Conservation (phyloP, 441 rosid genomes). For the Geranium incanum region DNA sequence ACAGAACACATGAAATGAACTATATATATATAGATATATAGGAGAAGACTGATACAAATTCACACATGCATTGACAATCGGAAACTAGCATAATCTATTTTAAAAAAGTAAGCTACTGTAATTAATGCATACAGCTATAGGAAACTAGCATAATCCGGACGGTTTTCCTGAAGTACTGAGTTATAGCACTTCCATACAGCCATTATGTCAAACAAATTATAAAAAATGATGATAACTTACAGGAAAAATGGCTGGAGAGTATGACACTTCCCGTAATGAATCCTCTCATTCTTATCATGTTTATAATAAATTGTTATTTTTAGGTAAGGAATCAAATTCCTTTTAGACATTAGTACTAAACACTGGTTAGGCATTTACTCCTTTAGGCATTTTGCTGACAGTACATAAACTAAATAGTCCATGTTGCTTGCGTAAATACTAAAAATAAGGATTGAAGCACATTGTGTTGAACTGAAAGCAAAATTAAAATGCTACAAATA, state of each 20-base stretch:
- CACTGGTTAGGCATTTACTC: slow-evolving; percentile 3
- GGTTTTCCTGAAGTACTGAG: not conserved
- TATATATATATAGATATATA: slow-evolving; percentile 21
- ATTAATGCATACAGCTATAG: too few species aligned
- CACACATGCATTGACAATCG: not conserved
- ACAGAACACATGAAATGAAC: slow-evolving; percentile 38
- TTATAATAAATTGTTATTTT: not conserved
- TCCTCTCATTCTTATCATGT: not conserved
- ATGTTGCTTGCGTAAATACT: not conserved
- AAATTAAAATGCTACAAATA: not conserved
- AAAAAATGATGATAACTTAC: not conserved
- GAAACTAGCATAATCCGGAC: too few species aligned
- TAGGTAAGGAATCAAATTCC: not conserved
- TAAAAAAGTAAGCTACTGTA: not conserved
- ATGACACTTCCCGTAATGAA: not conserved
- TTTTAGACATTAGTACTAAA: not conserved
- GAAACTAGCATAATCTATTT: not conserved
- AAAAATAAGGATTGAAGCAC: not conserved
- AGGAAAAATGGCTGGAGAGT: not conserved
- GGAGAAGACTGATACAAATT: not conserved
- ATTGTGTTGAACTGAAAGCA: not conserved
- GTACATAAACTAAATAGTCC: not conserved
- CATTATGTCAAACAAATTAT: not conserved
- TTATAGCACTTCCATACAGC: not conserved
- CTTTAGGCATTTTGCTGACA: not conserved